Evolutionary conservation across 257 asterid genomes (phyloP), one percentile per base, ranked within the genome.

Genomic region (Mentha longifolia): DNA sequence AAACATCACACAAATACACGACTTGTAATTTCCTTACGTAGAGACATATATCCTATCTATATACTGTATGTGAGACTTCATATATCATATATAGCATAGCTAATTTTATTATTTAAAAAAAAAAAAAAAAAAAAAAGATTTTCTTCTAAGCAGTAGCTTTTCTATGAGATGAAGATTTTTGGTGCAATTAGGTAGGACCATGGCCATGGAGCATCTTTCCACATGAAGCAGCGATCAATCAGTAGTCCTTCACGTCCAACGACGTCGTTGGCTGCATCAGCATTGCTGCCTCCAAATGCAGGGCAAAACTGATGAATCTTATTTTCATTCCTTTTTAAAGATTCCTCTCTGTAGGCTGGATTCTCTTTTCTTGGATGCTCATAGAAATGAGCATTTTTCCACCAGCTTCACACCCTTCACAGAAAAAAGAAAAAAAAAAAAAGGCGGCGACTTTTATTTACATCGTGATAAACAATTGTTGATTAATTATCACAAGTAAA

Each of bases 341-440:
- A 83, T 39, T 74, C 84, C 61, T 71, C 76, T 43, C 81, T 80
- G 50, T 87, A 87, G 17, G 7, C 17, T 35, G 89, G 79, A 65
- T 65, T 70, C 33, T 68, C 67, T 74, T 67, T 82, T 54, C 88
- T 78, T 22, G 90, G 92, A 71, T 85, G 92, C 41, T 62, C 74
- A 33, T 82, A 31, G 54, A 82, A 75, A 11, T 70, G 51, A 66
- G 78, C 86, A 19, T 79, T 76, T 67, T 84, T 87, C 89, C 88
- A 84, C 92, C 86, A 87, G 11, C n/a, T n/a, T n/a, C n/a, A n/a
- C n/a, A n/a, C n/a, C n/a, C n/a, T n/a, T n/a, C n/a, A n/a, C n/a
- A n/a, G n/a, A n/a, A n/a, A n/a, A n/a, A n/a, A n/a, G n/a, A n/a
- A n/a, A n/a, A n/a, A n/a, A n/a, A n/a, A n/a, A n/a, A n/a, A n/a